These are phyloP conservation scores for Uronychia binucleata DNA, from an alignment of 73 alveolate genomes.

Conservation along the genomic window DNA sequence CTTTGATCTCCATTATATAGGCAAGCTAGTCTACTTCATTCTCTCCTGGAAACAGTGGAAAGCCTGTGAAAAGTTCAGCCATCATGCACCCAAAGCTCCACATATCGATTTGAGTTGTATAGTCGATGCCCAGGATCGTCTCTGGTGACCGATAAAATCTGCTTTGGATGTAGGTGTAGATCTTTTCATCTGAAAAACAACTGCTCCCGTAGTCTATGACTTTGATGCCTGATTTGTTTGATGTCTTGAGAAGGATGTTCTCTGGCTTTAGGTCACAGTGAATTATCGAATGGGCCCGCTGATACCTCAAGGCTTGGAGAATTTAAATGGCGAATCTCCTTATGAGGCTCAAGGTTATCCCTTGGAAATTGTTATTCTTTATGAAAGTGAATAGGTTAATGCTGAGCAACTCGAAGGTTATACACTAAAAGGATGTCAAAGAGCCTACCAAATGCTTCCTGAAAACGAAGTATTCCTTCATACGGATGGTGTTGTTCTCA, in stretches of 20 bases:
- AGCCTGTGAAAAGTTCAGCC: slow-evolving; percentile 63
- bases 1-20: slow-evolving; percentile 53
- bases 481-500: slow-evolving; percentile 49
- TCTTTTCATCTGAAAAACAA: slow-evolving; percentile 60
- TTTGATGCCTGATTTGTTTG: slow-evolving; percentile 61
- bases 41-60: slow-evolving; percentile 64
- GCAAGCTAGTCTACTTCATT: slow-evolving; percentile 58
- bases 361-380: slow-evolving; percentile 64
- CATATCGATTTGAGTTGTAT: slow-evolving; percentile 49
- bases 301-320: slow-evolving; percentile 74
- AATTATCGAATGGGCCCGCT: slow-evolving; percentile 62
- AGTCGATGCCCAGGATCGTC: slow-evolving; percentile 49
- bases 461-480: slow-evolving; percentile 53
- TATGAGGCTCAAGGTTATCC: slow-evolving; percentile 68
- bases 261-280: slow-evolving; percentile 90
- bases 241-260: slow-evolving; percentile 64
- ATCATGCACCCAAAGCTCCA: slow-evolving; percentile 64
- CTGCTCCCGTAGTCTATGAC: slow-evolving; percentile 86
- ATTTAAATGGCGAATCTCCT: slow-evolving; percentile 84
- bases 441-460: slow-evolving; percentile 45
- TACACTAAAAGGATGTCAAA: background rate
- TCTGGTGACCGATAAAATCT: slow-evolving; percentile 65
- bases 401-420: slow-evolving; percentile 52
- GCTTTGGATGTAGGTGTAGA: slow-evolving; percentile 63
- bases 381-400: slow-evolving; percentile 80